A percentile compares a stretch with the other conserved stretches of the same genome.
Evolutionary conservation across 495 filamentous ascomycete species (phyloP).

Genomic region (Pyronema domesticum): DNA sequence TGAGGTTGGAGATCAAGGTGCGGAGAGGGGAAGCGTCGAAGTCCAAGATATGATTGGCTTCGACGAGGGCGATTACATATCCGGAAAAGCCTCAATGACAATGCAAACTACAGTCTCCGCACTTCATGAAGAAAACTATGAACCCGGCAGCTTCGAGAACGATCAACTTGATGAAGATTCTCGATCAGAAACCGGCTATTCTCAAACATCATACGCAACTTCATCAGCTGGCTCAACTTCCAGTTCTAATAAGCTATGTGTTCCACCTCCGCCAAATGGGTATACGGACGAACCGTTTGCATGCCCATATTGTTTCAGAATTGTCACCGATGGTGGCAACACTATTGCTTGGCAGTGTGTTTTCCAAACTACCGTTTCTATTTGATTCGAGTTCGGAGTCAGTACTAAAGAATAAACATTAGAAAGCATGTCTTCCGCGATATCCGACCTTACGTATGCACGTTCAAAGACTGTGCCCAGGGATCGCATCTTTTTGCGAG

Average conservation of each 20-base stretch:
- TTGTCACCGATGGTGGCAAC: not conserved
- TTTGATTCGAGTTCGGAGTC: not conserved
- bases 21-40: not conserved
- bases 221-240: not conserved
- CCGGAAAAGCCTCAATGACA: not conserved
- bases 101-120: not conserved
- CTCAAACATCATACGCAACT: conserved; percentile 13
- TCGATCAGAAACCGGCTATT: not conserved
- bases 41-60: not conserved
- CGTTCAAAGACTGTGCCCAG: conserved; percentile 12
- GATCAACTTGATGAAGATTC: not conserved
- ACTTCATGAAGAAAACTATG: not conserved
- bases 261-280: conserved; percentile 6
- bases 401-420: not conserved
- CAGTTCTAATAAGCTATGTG: not conserved
- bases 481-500: conserved; percentile 11
- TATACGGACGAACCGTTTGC: conserved; percentile 9
- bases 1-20: not conserved
- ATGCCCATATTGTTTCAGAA: conserved; percentile 14
- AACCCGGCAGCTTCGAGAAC: not conserved
- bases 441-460: conserved; percentile 21
- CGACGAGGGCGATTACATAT: not conserved
- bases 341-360: conserved; percentile 10
- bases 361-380: not conserved
- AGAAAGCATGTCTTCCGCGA: conserved; percentile 22